Conservation (phyloP, 2,329 filamentous ascomycete genomes). For the Aureobasidium sp. region DNA sequence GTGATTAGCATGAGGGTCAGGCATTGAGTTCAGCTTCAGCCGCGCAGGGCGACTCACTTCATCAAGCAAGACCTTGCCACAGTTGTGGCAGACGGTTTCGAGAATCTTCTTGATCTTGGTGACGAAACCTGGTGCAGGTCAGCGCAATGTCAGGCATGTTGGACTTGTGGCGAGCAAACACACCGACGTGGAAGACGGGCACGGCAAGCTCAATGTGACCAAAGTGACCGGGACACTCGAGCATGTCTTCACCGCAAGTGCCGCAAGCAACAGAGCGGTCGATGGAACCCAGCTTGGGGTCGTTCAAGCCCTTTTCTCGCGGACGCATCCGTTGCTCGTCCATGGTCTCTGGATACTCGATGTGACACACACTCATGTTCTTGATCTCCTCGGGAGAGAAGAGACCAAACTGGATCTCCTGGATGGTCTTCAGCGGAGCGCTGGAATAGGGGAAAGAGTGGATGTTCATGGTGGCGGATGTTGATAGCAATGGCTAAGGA, state of each 20-base stretch:
- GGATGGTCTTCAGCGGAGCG: constrained; percentile 91
- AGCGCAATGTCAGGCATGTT: constrained; percentile 5
- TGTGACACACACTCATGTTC: constrained; percentile 93
- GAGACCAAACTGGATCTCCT: constrained; percentile 98
- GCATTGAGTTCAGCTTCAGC: constrained; percentile 14
- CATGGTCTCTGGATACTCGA: constrained; percentile 99
- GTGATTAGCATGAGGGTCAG: constrained; percentile 23
- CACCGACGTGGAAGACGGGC: constrained; percentile 82
- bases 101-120: constrained; percentile 99
- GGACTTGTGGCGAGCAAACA: constrained; percentile 19
- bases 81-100: constrained; percentile 98
- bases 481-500: constrained; percentile 9
- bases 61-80: constrained; percentile 94
- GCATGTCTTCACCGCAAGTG: constrained; percentile 92
- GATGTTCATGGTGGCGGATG: constrained; percentile 68
- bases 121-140: constrained; percentile 68
- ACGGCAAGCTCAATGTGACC: constrained; percentile 96
- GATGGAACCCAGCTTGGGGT: constrained; percentile 91
- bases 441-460: constrained; percentile 86
- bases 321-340: constrained; percentile 89
- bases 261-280: constrained; percentile 93
- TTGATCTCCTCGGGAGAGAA: constrained; percentile 98
- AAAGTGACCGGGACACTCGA: constrained; percentile 94
- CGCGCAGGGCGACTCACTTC: constrained; percentile 72
- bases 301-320: constrained; percentile 85